phyloP scores from a whole-genome alignment of 2,329 filamentous ascomycete species.

The Bipolaris bicolor region DNA sequence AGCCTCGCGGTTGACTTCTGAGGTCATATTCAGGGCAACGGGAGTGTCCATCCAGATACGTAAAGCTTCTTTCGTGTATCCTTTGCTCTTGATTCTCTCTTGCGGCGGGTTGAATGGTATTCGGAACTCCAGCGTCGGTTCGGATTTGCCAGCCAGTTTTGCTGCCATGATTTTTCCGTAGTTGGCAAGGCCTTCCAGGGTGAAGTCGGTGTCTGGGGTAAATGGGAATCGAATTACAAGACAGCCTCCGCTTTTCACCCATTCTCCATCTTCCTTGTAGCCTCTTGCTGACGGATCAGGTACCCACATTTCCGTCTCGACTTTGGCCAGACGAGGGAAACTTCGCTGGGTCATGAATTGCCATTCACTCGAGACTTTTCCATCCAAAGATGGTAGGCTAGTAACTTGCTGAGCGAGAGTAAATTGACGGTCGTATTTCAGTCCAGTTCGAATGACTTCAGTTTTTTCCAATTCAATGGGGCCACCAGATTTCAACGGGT shows the following conservation, averaged over 20 bases:
- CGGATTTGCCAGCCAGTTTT: constrained; percentile 49
- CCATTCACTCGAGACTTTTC: constrained; percentile 60
- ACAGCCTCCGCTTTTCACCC: constrained; percentile 63
- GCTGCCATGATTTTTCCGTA: constrained; percentile 44
- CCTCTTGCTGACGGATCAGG: constrained; percentile 66
- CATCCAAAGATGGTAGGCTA: constrained; percentile 52
- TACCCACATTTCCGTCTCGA: constrained; percentile 71
- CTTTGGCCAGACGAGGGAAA: constrained; percentile 72
- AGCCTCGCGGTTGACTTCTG: constrained; percentile 58
- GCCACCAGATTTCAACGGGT: constrained; percentile 82
- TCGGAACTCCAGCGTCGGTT: constrained; percentile 68
- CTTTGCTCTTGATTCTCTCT: constrained; percentile 62
- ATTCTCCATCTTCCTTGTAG: constrained; percentile 57
- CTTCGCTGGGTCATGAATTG: constrained; percentile 73
- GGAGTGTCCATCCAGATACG: constrained; percentile 69
- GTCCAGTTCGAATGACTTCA: constrained; percentile 69
- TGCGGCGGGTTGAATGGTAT: constrained; percentile 69
- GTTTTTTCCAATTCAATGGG: constrained; percentile 74
- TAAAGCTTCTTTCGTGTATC: constrained; percentile 67
- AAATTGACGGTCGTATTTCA: constrained; percentile 83
- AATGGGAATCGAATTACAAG: constrained; percentile 70
- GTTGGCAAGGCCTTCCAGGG: constrained; percentile 40
- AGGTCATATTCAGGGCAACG: constrained; percentile 53
- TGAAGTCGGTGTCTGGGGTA: constrained; percentile 45
- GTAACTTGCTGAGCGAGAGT: constrained; percentile 72